Base-by-base conservation (phyloP, 768 basidiomycete genomes). In the Mrakia hoshinonis region DNA sequence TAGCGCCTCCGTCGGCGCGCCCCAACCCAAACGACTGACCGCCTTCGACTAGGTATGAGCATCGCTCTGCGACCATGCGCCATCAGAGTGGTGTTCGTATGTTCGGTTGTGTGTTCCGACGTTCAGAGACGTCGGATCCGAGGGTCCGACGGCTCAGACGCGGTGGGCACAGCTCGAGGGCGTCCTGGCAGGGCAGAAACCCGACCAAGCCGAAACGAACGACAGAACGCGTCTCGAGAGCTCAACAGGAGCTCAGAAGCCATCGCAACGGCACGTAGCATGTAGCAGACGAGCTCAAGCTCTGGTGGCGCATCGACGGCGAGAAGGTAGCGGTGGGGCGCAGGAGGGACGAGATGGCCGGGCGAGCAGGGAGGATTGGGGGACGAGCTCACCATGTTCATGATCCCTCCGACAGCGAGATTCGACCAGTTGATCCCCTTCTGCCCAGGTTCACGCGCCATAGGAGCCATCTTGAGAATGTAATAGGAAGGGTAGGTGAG, bases 341-440 rank as follows among this genome's bases (percentile, higher is more conserved):
- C 20, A 24, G 52, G 69, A 48, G 18, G 38, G 36, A 39, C n/a
- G 46, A 68, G 24, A 39, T 11, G 24, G 55, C 52, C 15, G 52
- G 62, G 36, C 22, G 51, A 49, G 31, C 29, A 52, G 63, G 24
- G 20, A 49, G 36, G 38, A 36, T 34, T 22, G 48, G 69, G 51
- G 29, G 31, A 49, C 51, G 34, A 26, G 38, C 72, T 26, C 51
- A 95, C 92, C 90, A 99, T 90, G 84, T 97, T 97, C 95, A 98
- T 97, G 78, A 96, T 92, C 73, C 83, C 94, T 81, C 91, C 91
- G 79, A 95, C 88, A 75, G 91, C 92, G 82, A 94, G 93, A 82
- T 93, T 94, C 76, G 90, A 91, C 91, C 90, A 94, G 83, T 84
- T 92, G 75, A 92, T 83, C 77, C 90, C 90, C 81, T 93, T 92